Conservation (phyloP, 2,329 filamentous ascomycete genomes). For the Fusarium sp. region DNA sequence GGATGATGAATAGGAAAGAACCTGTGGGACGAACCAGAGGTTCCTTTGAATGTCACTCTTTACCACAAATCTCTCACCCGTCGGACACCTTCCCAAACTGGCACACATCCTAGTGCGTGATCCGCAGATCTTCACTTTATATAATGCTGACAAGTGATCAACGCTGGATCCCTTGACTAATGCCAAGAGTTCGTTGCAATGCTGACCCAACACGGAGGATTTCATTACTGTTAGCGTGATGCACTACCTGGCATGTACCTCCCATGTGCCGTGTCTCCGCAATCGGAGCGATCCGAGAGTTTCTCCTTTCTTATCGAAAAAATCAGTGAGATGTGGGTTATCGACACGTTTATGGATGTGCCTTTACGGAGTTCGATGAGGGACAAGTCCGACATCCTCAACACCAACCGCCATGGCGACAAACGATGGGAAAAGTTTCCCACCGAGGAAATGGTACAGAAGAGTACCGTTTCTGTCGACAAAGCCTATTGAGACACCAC, state of each 20-base stretch:
- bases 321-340: neutral
- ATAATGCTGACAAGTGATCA: neutral
- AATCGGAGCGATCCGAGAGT: neutral
- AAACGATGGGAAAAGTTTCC: constrained; percentile 41
- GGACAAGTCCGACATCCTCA: neutral
- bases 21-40: neutral
- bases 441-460: constrained; percentile 48
- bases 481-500: constrained; percentile 38
- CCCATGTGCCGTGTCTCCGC: neutral
- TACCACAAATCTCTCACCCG: neutral
- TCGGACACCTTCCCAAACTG: neutral
- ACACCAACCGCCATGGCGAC: constrained; percentile 34
- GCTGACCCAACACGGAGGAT: neutral
- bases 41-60: neutral
- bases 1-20: neutral
- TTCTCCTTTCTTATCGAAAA: neutral
- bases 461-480: constrained; percentile 46
- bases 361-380: neutral
- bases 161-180: neutral
- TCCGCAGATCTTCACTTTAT: neutral
- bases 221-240: neutral
- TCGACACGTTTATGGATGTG: neutral
- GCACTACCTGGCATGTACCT: neutral
- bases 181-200: neutral
- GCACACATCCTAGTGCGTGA: neutral